A percentile compares a stretch with the other conserved stretches of the same genome.
Conservation (phyloP, 805 yeast genomes). For the Candida pseudofarinosa region DNA sequence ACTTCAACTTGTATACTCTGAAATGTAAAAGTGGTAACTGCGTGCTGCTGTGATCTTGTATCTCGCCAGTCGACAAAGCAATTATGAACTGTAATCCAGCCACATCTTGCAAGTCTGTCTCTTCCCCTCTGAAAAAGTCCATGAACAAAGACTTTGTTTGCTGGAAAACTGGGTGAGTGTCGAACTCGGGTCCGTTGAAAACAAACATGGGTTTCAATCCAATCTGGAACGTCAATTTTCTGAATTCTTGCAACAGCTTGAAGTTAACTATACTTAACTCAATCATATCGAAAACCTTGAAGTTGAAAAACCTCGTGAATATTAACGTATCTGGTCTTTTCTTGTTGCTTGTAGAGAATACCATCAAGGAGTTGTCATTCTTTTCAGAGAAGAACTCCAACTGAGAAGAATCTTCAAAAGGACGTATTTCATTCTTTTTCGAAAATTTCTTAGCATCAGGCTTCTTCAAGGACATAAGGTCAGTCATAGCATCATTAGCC, state of each 20-base stretch:
- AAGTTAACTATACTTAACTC: conserved; percentile 73
- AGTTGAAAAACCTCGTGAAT: conserved; percentile 85
- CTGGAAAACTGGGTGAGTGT: conserved; percentile 77
- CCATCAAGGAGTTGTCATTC: conserved; percentile 84
- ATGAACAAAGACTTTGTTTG: conserved; percentile 85
- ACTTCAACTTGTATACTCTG: conserved; percentile 84
- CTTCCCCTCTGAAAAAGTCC: conserved; percentile 87
- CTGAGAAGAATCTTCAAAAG: conserved; percentile 84
- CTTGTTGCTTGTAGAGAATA: conserved; percentile 74
- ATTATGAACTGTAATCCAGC: conserved; percentile 93
- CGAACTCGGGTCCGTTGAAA: conserved; percentile 90
- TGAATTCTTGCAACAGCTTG: conserved; percentile 78
- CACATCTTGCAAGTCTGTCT: conserved; percentile 79
- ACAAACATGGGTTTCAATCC: conserved; percentile 94
- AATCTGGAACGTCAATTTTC: conserved; percentile 70
- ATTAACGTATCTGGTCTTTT: conserved; percentile 91
- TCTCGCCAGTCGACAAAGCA: conserved; percentile 69
- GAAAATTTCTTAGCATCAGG: conserved; percentile 84
- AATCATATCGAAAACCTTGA: conserved; percentile 88
- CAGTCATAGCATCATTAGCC: conserved; percentile 85
- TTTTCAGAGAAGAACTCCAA: conserved; percentile 93
- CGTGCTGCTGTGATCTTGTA: conserved; percentile 70
- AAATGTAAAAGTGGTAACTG: conserved; percentile 78
- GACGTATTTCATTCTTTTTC: conserved; percentile 84
- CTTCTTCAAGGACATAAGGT: conserved; percentile 83